Evolutionary conservation across 345 rosid species (phyloP), one percentile per base, ranked within the genome.

Genomic region (Clausena lansium): DNA sequence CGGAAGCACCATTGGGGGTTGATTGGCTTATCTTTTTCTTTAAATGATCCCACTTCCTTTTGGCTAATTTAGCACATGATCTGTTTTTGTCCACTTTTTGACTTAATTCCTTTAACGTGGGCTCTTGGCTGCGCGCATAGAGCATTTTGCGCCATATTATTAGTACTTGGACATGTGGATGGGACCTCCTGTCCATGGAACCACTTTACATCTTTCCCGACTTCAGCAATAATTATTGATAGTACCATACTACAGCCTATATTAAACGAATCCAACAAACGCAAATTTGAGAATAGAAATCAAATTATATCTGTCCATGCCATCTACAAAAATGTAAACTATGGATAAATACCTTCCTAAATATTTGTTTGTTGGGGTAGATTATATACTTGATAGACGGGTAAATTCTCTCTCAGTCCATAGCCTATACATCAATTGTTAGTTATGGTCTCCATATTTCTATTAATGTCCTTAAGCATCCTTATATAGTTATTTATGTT

Each of bases 131-230:
- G 61, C 35, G 67, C 17, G 25, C 36, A 32, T 19, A 24, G 39
- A 47, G 74, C 75, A 74, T 73, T 74, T 67, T 17, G 75, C 78
- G 33, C 61, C 65, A 1, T 59, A 1, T 75, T 64, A 33, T 33
- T 10, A 9, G 36, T 33, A 22, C 36, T 7, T 20, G n/a, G 28
- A 3, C 6, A 9, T 20, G 74, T 58, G 68, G 73, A 69, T 45
- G 74, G 67, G 59, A 69, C 68, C 74, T 60, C 30, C 27, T 22
- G 32, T 57, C 61, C 70, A 30, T 59, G 59, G 67, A 57, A 66
- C 62, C 57, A 60, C 68, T 62, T 25, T 59, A 38, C 36, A 6
- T 36, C 25, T 36, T 41, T 25, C 28, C n/a, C 50, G 15, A 67
- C 24, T 41, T 13, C 52, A n/a, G n/a, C 30, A 20, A 14, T 9